phyloP scores from a whole-genome alignment of 2,329 filamentous ascomycete genomes.

The Sporothrix globosa region DNA sequence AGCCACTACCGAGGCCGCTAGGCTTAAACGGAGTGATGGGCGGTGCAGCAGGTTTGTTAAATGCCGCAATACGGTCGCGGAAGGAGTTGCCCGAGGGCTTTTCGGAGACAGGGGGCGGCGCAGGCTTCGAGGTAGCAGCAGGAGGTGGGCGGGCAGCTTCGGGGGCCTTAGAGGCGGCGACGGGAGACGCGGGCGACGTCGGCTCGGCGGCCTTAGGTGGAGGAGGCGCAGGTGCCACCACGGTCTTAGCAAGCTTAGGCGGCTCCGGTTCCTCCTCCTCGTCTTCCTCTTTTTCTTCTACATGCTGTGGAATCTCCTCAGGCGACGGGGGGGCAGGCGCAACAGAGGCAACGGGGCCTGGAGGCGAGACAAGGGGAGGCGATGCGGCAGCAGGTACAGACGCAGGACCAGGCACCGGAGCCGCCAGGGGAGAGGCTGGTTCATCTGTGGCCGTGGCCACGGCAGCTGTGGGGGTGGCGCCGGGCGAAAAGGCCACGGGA shows the following conservation, averaged over 20 bases:
- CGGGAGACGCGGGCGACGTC: constrained; percentile 37
- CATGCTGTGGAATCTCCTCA: constrained; percentile 34
- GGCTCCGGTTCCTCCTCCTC: constrained; percentile 41
- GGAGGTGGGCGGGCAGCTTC: constrained; percentile 46
- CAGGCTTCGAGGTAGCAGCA: constrained; percentile 47
- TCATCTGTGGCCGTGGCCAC: constrained; percentile 37
- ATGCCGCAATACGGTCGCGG: constrained; percentile 93
- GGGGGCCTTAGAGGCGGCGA: constrained; percentile 45
- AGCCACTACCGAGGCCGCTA: constrained; percentile 60
- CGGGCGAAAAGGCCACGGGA: constrained; percentile 16
- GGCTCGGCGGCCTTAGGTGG: constrained; percentile 40
- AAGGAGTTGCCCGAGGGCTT: constrained; percentile 81
- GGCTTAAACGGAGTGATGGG: constrained; percentile 92
- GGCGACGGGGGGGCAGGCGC: constrained; percentile 29
- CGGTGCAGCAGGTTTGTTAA: constrained; percentile 85
- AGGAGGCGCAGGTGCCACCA: constrained; percentile 35
- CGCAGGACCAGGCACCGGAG: constrained; percentile 7
- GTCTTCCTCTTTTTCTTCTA: constrained; percentile 33
- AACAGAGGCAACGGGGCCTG: not conserved
- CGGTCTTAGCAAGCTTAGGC: constrained; percentile 36
- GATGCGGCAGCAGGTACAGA: constrained; percentile 14
- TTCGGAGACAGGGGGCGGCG: constrained; percentile 66
- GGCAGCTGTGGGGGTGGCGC: constrained; percentile 40
- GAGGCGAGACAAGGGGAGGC: not conserved
- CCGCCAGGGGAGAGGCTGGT: constrained; percentile 32